A percentile compares a stretch with the other conserved stretches of the same genome.
Conservation (phyloP, 441 rosid species). For the Adansonia rubrostipa region DNA sequence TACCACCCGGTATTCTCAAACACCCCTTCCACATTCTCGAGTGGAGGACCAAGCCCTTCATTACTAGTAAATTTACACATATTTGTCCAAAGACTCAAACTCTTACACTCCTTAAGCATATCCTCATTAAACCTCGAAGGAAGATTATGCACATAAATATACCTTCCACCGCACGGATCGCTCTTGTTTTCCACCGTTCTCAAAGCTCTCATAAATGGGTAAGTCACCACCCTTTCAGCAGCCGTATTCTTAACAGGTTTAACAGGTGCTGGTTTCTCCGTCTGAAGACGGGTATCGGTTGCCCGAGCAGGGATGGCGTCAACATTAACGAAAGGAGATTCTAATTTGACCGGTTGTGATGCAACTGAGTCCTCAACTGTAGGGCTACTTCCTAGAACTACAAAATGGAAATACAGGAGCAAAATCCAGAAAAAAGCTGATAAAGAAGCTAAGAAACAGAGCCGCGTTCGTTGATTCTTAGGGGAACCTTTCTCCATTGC, state of each 20-base stretch:
- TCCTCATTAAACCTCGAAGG: conserved; percentile 92
- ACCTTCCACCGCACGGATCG: conserved; percentile 94
- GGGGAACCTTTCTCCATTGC: conserved; percentile 75
- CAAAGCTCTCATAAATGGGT: conserved; percentile 72
- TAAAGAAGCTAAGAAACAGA: conserved; percentile 64
- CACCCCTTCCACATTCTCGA: conserved; percentile 91
- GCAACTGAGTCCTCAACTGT: conserved; percentile 48
- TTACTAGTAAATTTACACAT: conserved; percentile 94
- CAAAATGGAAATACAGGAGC: conserved; percentile 78
- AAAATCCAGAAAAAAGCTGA: conserved; percentile 78
- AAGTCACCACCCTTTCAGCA: conserved; percentile 36
- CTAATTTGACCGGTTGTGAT: conserved; percentile 47
- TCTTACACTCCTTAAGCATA: conserved; percentile 91
- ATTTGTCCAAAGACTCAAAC: conserved; percentile 94
- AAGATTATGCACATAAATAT: conserved; percentile 84
- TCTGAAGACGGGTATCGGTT: conserved; percentile 17
- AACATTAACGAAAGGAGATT: conserved; percentile 31
- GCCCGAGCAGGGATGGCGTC: conserved; percentile 35
- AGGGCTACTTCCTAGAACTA: conserved; percentile 52
- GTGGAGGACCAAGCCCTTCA: conserved; percentile 92
- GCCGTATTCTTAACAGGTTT: conserved; percentile 21
- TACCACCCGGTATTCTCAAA: conserved; percentile 92
- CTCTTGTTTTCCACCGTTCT: conserved; percentile 79
- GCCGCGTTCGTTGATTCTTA: conserved; percentile 59
- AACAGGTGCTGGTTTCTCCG: neutral